Percentiles rank a stretch among this genome's conserved stretches.
Evolutionary conservation across 306 rosid species (phyloP).

Genomic region (Gynostemma pentaphyllum): DNA sequence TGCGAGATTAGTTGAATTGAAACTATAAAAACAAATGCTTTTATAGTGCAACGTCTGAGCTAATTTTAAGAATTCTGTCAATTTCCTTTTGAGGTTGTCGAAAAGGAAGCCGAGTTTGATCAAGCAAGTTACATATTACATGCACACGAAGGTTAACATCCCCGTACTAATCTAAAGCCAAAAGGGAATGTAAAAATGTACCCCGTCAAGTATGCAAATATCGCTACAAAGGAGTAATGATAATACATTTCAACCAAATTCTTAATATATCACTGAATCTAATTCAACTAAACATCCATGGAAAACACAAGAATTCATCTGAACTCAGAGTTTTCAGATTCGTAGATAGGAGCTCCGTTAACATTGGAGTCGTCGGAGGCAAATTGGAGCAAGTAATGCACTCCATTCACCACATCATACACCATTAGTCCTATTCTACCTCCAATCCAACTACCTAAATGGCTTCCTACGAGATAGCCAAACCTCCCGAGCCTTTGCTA

Average conservation of each 20-base stretch:
- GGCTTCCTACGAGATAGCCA: conserved; percentile 88
- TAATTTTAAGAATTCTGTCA: too few relatives aligned
- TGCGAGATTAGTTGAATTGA: too few relatives aligned
- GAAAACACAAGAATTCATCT: conserved; percentile 21
- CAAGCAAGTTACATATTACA: too few relatives aligned
- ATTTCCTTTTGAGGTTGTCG: too few relatives aligned
- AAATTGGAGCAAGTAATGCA: conserved; percentile 46
- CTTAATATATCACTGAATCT: not conserved
- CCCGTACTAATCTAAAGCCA: not conserved
- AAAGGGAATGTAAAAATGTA: not conserved
- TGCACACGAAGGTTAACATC: too few relatives aligned
- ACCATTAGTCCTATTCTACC: conserved; percentile 81
- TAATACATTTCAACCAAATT: not conserved
- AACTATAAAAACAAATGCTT: too few relatives aligned
- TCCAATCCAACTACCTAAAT: conserved; percentile 83
- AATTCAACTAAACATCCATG: not conserved
- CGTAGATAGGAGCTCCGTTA: conserved; percentile 22
- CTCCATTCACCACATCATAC: conserved; percentile 67
- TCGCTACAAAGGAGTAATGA: too few relatives aligned
- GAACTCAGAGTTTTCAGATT: conserved; percentile 35
- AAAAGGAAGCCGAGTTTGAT: too few relatives aligned
- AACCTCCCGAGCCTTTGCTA: conserved; percentile 69
- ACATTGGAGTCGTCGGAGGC: conserved; percentile 14
- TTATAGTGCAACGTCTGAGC: too few relatives aligned
- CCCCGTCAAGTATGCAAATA: not conserved